Evolutionary conservation across 495 filamentous ascomycete genomes (phyloP), one percentile per base, ranked within the genome.

Genomic region (Podospora appendiculata): DNA sequence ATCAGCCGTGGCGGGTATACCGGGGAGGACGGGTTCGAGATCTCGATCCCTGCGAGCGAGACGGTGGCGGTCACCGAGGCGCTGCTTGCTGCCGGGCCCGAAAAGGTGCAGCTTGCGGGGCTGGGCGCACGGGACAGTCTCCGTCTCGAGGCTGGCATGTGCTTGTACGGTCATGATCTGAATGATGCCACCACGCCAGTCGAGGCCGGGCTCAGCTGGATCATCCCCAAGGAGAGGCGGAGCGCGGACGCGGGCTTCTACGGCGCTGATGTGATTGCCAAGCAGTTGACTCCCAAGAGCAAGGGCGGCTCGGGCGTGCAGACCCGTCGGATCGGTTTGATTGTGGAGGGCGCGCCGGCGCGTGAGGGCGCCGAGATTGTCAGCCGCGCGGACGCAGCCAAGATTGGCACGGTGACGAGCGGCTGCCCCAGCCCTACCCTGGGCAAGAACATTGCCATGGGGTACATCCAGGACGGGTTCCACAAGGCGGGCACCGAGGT

Each of bases 1-100:
- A 81, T 95, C 58, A 90, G 87, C 56, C 79, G 93, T 41, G 92
- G 85, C 10, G 93, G 93, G 1, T 98, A 98, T 71, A 98, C 93
- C 0, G 93, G 93, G 50, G 93, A 98, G 72, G 93, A 98, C 65
- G 93, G 93, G 25, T 98, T 98, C 70, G 93, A 98, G 74, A 90
- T 98, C 60, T 90, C 87, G 34, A 85, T 96, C 54, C 82, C 84
- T 0, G 73, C 74, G 4, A 62, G 60, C n/a, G 74, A 83, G 46
- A 78, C 80, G 0, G 75, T 74, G 34, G 71, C 55, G 47, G 69
- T 75, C 32, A 78, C 77, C 1, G 73, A 87, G 61, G 70, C 81
- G 36, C 75, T 98, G 36, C 78, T 98, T 12, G 56, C 76, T 13
- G 70, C 75, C 51, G 76, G 76, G 2, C 72, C 74, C 14, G 82